phyloP scores from a whole-genome alignment of 75 land plant genomes.

The Selaginella moellendorffii region DNA sequence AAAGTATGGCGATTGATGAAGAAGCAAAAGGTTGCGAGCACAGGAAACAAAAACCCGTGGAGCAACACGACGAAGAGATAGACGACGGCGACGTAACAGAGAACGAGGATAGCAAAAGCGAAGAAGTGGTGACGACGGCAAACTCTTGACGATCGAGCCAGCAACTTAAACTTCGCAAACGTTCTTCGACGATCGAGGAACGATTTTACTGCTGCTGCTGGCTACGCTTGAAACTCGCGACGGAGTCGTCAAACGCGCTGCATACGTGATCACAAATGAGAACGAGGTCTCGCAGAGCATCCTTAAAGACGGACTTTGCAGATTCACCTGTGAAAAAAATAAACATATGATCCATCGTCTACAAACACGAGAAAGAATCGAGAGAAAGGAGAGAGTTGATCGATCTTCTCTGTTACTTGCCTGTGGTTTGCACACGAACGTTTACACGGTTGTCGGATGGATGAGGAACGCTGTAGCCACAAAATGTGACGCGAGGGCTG shows the following conservation, averaged over 20 bases:
- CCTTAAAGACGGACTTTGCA: slow-evolving; percentile 68
- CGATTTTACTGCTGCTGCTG: too few relatives aligned
- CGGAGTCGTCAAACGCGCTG: slow-evolving; percentile 45
- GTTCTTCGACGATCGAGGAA: not conserved
- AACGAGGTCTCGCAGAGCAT: slow-evolving; percentile 55
- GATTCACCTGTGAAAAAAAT: slow-evolving; percentile 45
- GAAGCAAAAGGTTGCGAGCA: not conserved
- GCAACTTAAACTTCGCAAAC: not conserved
- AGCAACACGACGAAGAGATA: not conserved
- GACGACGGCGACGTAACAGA: slow-evolving; percentile 11
- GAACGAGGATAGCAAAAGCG: slow-evolving; percentile 7
- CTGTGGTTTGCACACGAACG: slow-evolving; percentile 87
- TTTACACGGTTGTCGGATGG: slow-evolving; percentile 83
- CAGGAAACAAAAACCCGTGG: not conserved
- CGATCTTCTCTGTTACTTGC: slow-evolving; percentile 13
- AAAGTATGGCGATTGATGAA: not conserved
- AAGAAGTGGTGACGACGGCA: not conserved
- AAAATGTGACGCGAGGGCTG: slow-evolving; percentile 78
- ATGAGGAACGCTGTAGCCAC: slow-evolving; percentile 91
- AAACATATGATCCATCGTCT: not conserved
- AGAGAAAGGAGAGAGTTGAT: not conserved
- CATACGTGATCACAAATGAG: slow-evolving; percentile 53
- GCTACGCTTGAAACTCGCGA: too few relatives aligned
- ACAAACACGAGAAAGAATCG: not conserved
- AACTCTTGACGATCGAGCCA: not conserved